Evolutionary conservation across 2,329 filamentous ascomycete species (phyloP), one percentile per base, ranked within the genome.

Genomic region (Trichoderma atroviride): DNA sequence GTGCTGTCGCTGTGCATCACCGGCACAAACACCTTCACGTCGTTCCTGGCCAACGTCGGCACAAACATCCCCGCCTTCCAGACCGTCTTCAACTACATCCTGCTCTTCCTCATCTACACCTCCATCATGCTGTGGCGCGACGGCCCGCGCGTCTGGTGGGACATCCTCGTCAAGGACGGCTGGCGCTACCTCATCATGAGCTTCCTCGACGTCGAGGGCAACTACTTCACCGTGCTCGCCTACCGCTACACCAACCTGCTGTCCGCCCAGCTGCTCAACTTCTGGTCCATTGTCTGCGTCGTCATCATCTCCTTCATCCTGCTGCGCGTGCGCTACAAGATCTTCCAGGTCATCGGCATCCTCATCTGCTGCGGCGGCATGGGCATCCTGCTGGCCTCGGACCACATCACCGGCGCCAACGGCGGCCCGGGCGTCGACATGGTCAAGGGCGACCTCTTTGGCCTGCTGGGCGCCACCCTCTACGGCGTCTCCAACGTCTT

Each of bases 201-300:
- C 64, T 97, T 98, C 80, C 87, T 96, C 74, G 96, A 99, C 78
- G 95, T 98, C 61, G 88, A 97, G 81, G 96, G 96, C 71, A 99
- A 99, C 83, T 99, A 97, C 84, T 98, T 98, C 79, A 94, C 94
- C 76, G 95, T 99, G 62, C 86, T 97, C 61, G 96, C 95, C 5
- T 99, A 98, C 83, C 87, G 91, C 70, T 89, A 96, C 84, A 97
- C 95, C 67, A 97, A 94, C 76, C 91, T 97, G 74, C 86, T 98
- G 60, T 96, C 92, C 24, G 94, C 94, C 19, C 94, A 98, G 84
- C 87, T 99, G 64, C 93, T 99, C 82, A 97, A 97, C 85, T 98
- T 98, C 83, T 98, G 95, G 95, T 92, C 94, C 74, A 98, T 99
- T 74, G 92, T 97, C 62, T 90, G 95, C 72, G 96, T 99, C 27